A percentile compares a stretch with the other conserved stretches of the same genome.
Evolutionary conservation across 441 rosid species (phyloP).

Genomic region (Brassica balearica): DNA sequence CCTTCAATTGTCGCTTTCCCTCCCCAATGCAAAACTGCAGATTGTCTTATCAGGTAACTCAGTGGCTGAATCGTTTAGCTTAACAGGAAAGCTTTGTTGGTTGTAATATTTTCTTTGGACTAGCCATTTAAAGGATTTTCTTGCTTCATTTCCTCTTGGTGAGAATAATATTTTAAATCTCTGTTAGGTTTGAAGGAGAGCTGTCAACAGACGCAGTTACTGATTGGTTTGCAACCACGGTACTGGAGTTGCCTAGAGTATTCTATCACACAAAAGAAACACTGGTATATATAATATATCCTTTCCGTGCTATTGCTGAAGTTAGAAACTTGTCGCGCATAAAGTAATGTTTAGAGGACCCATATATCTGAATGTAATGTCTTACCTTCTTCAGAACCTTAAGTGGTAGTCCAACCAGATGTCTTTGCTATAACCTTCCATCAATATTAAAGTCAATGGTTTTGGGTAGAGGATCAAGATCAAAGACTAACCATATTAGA

Average conservation of each 20-base stretch:
- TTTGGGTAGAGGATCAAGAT: conserved; percentile 27
- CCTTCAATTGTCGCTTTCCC: conserved; percentile 88
- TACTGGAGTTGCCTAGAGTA: conserved; percentile 87
- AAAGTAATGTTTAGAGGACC: conserved; percentile 5
- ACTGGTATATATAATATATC: conserved; percentile 56
- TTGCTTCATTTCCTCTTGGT: conserved; percentile 19
- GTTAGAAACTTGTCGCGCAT: conserved; percentile 6
- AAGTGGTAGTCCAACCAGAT: conserved; percentile 20
- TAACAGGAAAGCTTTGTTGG: conserved; percentile 10
- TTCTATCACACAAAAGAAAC: conserved; percentile 87
- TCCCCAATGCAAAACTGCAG: conserved; percentile 68
- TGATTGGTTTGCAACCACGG: conserved; percentile 84
- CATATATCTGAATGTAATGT: conserved; percentile 18
- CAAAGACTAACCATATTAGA: conserved; percentile 18
- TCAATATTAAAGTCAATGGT: conserved; percentile 21
- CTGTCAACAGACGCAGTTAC: conserved; percentile 79
- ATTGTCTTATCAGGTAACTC: conserved; percentile 80
- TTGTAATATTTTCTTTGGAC: conserved; percentile 13
- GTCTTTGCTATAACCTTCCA: neutral
- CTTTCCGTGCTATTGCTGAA: neutral
- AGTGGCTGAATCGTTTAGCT: conserved; percentile 6
- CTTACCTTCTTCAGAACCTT: conserved; percentile 22
- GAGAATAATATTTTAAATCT: neutral
- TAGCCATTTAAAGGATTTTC: conserved; percentile 15
- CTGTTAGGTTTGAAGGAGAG: conserved; percentile 81